Evolutionary conservation across 2,329 filamentous ascomycete species (phyloP).

Genomic region (Fusarium sulawesiense): DNA sequence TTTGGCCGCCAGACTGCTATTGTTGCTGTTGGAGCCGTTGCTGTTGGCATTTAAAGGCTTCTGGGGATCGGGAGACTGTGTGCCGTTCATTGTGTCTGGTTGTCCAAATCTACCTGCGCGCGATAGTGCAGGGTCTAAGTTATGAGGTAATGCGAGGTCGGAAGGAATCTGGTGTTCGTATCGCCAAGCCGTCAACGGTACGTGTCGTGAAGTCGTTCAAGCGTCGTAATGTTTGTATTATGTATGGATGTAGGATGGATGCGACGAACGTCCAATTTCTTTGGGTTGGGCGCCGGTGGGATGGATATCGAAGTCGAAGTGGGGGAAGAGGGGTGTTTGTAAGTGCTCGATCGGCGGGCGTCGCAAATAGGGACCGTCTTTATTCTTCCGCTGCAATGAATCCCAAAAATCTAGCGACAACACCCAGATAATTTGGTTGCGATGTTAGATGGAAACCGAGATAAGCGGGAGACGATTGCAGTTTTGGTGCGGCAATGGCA

Average conservation of each 20-base stretch:
- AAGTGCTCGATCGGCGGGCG: conserved; percentile 35
- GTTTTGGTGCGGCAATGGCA: conserved; percentile 12
- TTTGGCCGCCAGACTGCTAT: conserved; percentile 58
- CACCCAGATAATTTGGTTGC: not conserved
- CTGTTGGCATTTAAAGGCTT: conserved; percentile 45
- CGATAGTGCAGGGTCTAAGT: conserved; percentile 2
- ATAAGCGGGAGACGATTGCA: conserved; percentile 7
- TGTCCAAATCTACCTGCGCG: conserved; percentile 21
- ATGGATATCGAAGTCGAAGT: conserved; percentile 29
- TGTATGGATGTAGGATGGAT: conserved; percentile 10
- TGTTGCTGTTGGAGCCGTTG: conserved; percentile 47
- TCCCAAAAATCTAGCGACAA: conserved; percentile 1
- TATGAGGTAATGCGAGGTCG: not conserved
- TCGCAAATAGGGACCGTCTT: conserved; percentile 4
- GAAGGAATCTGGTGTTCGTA: not conserved
- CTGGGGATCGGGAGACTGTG: conserved; percentile 49
- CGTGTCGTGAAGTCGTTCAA: conserved; percentile 26
- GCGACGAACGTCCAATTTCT: conserved; percentile 25
- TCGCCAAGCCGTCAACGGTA: conserved; percentile 24
- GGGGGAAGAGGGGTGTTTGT: conserved; percentile 40
- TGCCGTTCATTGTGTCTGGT: conserved; percentile 41
- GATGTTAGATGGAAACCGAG: not conserved
- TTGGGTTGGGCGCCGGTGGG: conserved; percentile 23
- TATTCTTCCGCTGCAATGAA: conserved; percentile 2
- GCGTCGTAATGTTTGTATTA: conserved; percentile 11